Evolutionary conservation across 345 rosid genomes (phyloP), one percentile per base, ranked within the genome.

Genomic region (Passiflora organensis): DNA sequence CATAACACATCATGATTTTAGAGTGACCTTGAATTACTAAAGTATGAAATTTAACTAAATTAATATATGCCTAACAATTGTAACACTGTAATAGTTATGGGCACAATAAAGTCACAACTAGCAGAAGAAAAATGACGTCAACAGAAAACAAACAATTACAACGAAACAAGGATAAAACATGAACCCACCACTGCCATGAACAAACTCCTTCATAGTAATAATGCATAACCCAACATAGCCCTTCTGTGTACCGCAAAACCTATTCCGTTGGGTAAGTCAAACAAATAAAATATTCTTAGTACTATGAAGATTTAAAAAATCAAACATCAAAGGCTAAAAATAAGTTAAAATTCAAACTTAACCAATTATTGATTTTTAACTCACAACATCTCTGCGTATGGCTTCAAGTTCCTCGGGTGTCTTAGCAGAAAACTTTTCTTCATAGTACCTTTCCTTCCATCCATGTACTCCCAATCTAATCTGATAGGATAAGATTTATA

Each of bases 141-240:
- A 10, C 16, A 43, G 43, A 16, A 15, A 22, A 53, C 0, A 20
- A 28, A 11, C 13, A 36, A 38, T 19, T 13, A 22, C 13, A 32
- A 28, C 5, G 15, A n/a, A 18, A 6, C 59, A 56, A 36, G 39
- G 51, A 21, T 4, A 16, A 49, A 13, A 32, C 20, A 48, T 9
- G 28, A 42, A 8, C 61, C 18, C 48, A 63, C 68, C 68, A 63
- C 5, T 55, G 55, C 68, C 68, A 64, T 12, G 68, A 64, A 60
- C 68, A 55, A 1, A 64, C 61, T 25, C 61, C 68, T 38, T 64
- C 56, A 32, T 55, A 55, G 43, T 64, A 64, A 46, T 64, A 64
- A 15, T 21, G 60, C 68, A 64, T 64, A 48, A 64, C 68, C 68
- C 68, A 64, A 32, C 55, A 48, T 13, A 64, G 17, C 49, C 68